A percentile compares a stretch with the other conserved stretches of the same genome.
These are phyloP conservation scores for Eragrostis tef DNA, from an alignment of 202 grass and related monocot species.

Conservation along the genomic window DNA sequence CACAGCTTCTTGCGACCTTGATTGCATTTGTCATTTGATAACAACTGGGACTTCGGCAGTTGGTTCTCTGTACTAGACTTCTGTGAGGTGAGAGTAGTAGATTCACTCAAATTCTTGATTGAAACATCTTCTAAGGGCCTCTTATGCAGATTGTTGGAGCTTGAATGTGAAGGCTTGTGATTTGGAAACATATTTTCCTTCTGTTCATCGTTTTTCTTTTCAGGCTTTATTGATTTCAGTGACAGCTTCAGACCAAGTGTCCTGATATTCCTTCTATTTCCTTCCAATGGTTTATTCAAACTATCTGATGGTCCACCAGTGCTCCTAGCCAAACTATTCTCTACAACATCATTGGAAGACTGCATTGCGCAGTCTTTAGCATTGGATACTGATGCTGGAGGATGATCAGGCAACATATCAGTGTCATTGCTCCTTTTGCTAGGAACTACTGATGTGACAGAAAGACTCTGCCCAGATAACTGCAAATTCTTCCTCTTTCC, in stretches of 20 bases:
- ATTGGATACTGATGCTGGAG: slow-evolving; percentile 33
- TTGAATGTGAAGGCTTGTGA: slow-evolving; percentile 27
- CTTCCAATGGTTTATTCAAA: slow-evolving; percentile 45
- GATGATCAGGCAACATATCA: slow-evolving; percentile 40
- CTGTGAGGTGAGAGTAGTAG: slow-evolving; percentile 33
- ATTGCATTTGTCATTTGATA: slow-evolving; percentile 48
- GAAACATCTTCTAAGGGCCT: slow-evolving; percentile 39
- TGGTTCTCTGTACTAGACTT: slow-evolving; percentile 18
- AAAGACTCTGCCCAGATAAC: slow-evolving; percentile 47
- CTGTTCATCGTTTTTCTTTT: slow-evolving; percentile 48
- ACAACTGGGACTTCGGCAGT: slow-evolving; percentile 6
- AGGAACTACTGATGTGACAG: slow-evolving; percentile 40
- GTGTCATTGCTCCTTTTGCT: slow-evolving; percentile 40
- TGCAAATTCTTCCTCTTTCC: slow-evolving; percentile 53
- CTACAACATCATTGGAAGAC: slow-evolving; percentile 44
- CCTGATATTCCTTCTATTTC: slow-evolving; percentile 50
- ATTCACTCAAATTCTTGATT: slow-evolving; percentile 24
- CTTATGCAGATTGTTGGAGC: slow-evolving; percentile 41
- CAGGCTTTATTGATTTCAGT: slow-evolving; percentile 48
- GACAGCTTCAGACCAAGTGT: slow-evolving; percentile 53
- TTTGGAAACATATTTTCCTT: slow-evolving; percentile 61
- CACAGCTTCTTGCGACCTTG: slow-evolving; percentile 58
- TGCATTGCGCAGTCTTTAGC: slow-evolving; percentile 17
- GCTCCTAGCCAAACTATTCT: slow-evolving; percentile 33
- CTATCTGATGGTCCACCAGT: slow-evolving; percentile 26